These are phyloP conservation scores for Apiotrichum gamsii DNA, from an alignment of 1,284 basidiomycete genomes.

Conservation along the genomic window DNA sequence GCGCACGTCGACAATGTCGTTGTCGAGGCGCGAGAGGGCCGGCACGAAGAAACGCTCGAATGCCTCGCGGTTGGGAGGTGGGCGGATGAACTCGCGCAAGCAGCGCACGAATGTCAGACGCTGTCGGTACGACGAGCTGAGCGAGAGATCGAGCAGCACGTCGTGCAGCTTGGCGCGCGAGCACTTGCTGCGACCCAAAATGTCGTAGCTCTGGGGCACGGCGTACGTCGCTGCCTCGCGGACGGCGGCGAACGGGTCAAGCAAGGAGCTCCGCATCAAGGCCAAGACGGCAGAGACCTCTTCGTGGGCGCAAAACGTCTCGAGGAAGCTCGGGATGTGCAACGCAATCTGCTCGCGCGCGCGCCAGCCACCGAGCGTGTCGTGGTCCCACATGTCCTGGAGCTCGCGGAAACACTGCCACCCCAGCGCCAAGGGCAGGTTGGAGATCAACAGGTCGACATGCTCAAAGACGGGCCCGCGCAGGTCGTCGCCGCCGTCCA, in stretches of 20 bases:
- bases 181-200: conserved; percentile 49
- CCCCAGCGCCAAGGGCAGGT: conserved; percentile 53
- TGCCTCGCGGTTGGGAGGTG: conserved; percentile 45
- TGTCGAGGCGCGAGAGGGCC: conserved; percentile 56
- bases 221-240: conserved; percentile 63
- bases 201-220: conserved; percentile 54
- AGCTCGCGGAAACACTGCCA: conserved; percentile 56
- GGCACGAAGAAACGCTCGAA: conserved; percentile 60
- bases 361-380: conserved; percentile 67
- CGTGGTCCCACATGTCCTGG: conserved; percentile 59
- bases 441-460: conserved; percentile 56
- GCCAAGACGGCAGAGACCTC: conserved; percentile 43
- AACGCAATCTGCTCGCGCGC: conserved; percentile 66
- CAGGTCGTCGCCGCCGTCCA: conserved; percentile 62
- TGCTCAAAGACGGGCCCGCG: conserved; percentile 57
- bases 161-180: conserved; percentile 48
- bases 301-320: conserved; percentile 32
- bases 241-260: conserved; percentile 76
- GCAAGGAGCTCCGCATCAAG: conserved; percentile 61
- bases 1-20: conserved; percentile 77
- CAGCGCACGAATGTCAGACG: conserved; percentile 74
- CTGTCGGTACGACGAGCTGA: conserved; percentile 57
- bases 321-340: conserved; percentile 54
- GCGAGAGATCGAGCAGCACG: conserved; percentile 56
- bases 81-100: conserved; percentile 58